Conservation (phyloP, 1,284 basidiomycete genomes). For the Mycosarcoma mackinlayi region DNA sequence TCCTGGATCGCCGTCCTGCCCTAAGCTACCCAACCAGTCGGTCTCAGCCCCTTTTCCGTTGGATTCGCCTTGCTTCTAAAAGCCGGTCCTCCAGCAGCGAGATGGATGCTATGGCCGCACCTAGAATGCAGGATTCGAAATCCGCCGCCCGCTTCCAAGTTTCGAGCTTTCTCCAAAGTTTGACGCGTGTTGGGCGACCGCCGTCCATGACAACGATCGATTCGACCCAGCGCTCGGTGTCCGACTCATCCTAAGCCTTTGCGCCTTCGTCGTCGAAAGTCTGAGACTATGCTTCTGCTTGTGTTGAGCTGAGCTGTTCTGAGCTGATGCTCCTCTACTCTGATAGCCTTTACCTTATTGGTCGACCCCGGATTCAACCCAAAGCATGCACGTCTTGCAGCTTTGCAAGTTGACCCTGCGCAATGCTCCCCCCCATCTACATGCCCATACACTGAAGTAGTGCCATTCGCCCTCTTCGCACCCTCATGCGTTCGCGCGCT, state of each 20-base stretch:
- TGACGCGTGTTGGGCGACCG: background rate
- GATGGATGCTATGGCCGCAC: background rate
- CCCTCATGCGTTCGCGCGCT: no score
- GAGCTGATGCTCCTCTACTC: slow-evolving; percentile 4
- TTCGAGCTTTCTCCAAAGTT: background rate
- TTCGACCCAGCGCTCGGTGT: background rate
- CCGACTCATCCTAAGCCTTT: background rate
- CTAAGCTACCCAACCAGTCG: no score
- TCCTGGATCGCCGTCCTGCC: slow-evolving; percentile 29
- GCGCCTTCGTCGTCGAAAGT: background rate
- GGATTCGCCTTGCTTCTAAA: background rate
- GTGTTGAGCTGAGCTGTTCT: no score
- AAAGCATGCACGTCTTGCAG: slow-evolving; percentile 4
- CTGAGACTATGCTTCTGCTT: no score
- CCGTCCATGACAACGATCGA: no score
- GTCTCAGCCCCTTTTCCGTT: no score
- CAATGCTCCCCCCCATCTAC: slow-evolving; percentile 1
- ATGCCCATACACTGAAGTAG: no score
- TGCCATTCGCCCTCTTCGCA: no score
- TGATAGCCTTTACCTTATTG: slow-evolving; percentile 30
- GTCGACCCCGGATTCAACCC: slow-evolving; percentile 37
- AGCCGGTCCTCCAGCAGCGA: background rate
- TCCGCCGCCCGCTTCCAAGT: background rate
- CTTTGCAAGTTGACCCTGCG: background rate
- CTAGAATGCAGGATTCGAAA: background rate